Base-by-base conservation (phyloP, 768 basidiomycete genomes). In the Mycena pura region DNA sequence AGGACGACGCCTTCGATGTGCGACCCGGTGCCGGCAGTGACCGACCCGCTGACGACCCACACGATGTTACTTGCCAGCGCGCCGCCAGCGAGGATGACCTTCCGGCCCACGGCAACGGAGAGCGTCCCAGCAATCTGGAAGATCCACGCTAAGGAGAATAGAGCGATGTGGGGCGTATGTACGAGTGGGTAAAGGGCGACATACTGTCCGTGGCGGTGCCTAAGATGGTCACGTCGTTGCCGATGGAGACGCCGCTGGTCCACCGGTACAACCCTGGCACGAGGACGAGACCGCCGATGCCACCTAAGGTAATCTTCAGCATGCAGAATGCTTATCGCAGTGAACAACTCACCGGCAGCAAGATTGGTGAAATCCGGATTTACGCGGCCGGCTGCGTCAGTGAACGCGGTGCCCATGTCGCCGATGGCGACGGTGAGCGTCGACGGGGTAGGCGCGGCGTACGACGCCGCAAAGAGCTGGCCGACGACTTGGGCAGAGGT, bases 321-420 rank as follows among this genome's bases (percentile, higher is more conserved):
- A n/a, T n/a, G n/a, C n/a, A n/a, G n/a, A n/a, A n/a, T n/a, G n/a
- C n/a, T n/a, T n/a, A n/a, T n/a, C n/a, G 19, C 3, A 43, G 41
- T 43, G 41, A 47, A 28, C 24, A 15, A 27, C 7, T 50, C 19
- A 47, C 45, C 45, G n/a, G 5, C 31, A 21, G 27, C 31, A 3
- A 50, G 48, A 38, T 50, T 50, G 31, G 31, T 50, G 32, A 50
- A 50, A 50, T 47, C 14, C 6, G 45, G 45, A 21, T 47, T 28
- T 4, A 28, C 25, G 45, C 45, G n/a, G n/a, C n/a, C n/a, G n/a
- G n/a, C n/a, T n/a, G n/a, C n/a, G n/a, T n/a, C n/a, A n/a, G n/a
- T n/a, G n/a, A n/a, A n/a, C n/a, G n/a, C n/a, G 11, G 29, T 34
- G 13, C 31, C n/a, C 47, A 32, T 48, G 29, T 32, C 31, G n/a